Evolutionary conservation across 768 basidiomycete genomes (phyloP).

Genomic region (Lactarius hatsudake): DNA sequence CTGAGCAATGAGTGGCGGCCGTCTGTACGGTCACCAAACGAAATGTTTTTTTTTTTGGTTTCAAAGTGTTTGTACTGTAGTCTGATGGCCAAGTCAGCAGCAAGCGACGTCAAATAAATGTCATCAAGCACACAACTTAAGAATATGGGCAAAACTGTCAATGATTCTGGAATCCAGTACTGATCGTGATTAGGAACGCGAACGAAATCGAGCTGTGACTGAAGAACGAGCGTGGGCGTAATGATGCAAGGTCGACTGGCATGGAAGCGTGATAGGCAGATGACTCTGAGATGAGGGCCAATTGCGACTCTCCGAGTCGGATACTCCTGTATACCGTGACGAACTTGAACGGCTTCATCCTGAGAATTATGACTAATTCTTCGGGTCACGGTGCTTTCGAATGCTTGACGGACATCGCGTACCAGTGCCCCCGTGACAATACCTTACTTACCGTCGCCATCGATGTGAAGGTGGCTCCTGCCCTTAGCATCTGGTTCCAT

Average conservation of each 20-base stretch:
- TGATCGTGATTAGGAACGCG: not conserved
- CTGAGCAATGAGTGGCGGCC: conserved; percentile 23
- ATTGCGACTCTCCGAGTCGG: no score
- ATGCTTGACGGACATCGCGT: not conserved
- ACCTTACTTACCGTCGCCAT: not conserved
- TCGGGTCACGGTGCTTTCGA: no score
- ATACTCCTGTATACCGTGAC: no score
- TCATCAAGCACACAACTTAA: not conserved
- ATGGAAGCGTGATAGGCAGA: not conserved
- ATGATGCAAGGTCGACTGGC: no score
- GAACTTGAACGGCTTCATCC: no score
- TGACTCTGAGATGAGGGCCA: not conserved
- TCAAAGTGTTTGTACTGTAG: no score
- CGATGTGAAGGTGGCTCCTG: not conserved
- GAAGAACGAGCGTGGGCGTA: not conserved
- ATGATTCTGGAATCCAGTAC: not conserved
- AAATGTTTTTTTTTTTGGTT: no score
- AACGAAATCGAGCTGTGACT: not conserved
- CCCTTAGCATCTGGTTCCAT: not conserved
- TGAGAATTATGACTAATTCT: no score
- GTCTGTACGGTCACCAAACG: not conserved
- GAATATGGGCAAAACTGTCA: no score
- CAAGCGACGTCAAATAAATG: not conserved
- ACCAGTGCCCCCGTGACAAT: not conserved
- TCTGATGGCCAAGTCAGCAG: not conserved